These are phyloP conservation scores for Backusella tuberculispora DNA, from an alignment of 192 early-diverging fungal species.

Conservation along the genomic window DNA sequence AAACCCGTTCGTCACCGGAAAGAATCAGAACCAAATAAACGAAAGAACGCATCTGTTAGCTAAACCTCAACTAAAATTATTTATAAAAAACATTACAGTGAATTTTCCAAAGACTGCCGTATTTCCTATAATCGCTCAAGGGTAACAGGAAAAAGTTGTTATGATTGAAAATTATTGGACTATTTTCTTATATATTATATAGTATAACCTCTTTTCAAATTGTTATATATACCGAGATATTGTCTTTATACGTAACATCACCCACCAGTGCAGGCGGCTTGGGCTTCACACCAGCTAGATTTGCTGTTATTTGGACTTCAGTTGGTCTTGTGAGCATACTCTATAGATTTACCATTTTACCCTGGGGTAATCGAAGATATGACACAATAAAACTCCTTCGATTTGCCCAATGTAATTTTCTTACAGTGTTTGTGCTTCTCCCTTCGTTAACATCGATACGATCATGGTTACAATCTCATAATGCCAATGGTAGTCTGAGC, in stretches of 20 bases:
- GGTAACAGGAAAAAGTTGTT: background rate
- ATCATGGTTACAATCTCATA: constrained; percentile 31
- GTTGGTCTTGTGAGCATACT: constrained; percentile 46
- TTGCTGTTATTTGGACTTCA: constrained; percentile 45
- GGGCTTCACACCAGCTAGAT: constrained; percentile 43
- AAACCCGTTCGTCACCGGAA: constrained; percentile 17
- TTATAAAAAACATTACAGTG: background rate
- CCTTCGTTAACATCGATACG: constrained; percentile 33
- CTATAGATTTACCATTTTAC: constrained; percentile 51
- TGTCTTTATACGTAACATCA: constrained; percentile 23
- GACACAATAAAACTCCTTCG: constrained; percentile 39
- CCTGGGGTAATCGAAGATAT: constrained; percentile 37
- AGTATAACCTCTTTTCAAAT: constrained; percentile 49
- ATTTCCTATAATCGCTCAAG: background rate
- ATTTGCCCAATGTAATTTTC: constrained; percentile 34
- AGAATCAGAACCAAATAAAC: background rate
- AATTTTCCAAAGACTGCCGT: background rate
- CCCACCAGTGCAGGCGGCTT: constrained; percentile 47
- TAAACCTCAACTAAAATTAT: background rate
- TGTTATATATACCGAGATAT: constrained; percentile 55
- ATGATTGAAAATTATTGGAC: background rate
- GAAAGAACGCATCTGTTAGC: background rate
- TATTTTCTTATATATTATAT: background rate
- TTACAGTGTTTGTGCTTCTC: constrained; percentile 41
- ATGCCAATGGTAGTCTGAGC: constrained; percentile 14